Evolutionary conservation across 2,329 filamentous ascomycete genomes (phyloP).

Genomic region (Beauveria sp.): DNA sequence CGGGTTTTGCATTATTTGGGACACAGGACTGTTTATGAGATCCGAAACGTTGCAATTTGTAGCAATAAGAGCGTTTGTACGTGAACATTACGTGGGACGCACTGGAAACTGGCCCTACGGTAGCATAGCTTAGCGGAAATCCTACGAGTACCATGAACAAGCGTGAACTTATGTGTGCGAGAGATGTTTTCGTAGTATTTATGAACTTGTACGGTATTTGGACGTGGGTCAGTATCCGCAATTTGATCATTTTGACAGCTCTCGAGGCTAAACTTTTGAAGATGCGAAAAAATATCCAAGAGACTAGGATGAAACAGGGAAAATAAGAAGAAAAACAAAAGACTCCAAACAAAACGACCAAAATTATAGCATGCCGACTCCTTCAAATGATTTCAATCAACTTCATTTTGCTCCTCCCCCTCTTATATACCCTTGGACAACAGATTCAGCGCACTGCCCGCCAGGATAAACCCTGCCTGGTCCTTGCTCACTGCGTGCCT

Average conservation of each 20-base stretch:
- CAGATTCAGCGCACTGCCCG: constrained; percentile 88
- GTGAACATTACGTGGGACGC: neutral
- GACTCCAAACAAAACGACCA: neutral
- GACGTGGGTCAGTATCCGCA: too few species aligned
- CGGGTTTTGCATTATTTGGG: too few species aligned
- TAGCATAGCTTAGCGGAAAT: neutral
- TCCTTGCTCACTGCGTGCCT: constrained; percentile 84
- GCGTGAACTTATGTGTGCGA: too few species aligned
- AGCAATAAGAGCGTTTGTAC: neutral
- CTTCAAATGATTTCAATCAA: neutral
- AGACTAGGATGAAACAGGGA: neutral
- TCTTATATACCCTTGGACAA: constrained; percentile 52
- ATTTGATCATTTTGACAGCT: too few species aligned
- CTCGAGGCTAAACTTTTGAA: too few species aligned
- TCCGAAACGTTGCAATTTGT: neutral
- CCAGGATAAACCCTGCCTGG: constrained; percentile 86
- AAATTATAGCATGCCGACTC: neutral
- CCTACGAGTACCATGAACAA: too few species aligned
- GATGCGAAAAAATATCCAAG: too few species aligned
- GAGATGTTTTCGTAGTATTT: too few species aligned
- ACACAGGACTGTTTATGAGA: neutral
- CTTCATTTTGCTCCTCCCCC: neutral
- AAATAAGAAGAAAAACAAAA: neutral
- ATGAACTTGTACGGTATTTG: neutral
- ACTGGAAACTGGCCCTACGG: neutral